Evolutionary conservation across 108 stramenopile species (phyloP), one percentile per base, ranked within the genome.

Genomic region (Bacterosira constricta): DNA sequence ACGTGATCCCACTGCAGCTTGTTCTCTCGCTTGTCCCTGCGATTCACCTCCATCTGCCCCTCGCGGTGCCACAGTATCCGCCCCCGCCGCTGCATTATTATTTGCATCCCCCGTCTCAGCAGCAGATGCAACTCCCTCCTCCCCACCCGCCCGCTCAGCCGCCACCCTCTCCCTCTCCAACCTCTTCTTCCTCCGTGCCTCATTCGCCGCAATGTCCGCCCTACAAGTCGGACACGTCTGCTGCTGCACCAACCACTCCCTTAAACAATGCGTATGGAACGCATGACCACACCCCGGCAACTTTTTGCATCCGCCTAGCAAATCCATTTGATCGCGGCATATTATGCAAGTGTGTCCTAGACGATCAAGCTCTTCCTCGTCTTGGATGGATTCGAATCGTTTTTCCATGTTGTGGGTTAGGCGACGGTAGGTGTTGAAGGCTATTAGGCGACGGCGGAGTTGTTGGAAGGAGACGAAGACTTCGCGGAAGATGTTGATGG

Each of bases 241-340:
- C 70, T 98, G 98, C 80, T 98, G 97, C 41, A 97, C 95, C 60
- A 99, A 80, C 98, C 98, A 99, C 55, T 96, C 90, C 26, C 97
- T 86, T n/a, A 97, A 77, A 79, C 97, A 98, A 35, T 86, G 62
- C 32, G 85, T 84, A 60, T 94, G 95, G 53, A 93, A 99, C 17
- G 96, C 81, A 77, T 99, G 98, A 11, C 90, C 91, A 61, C 98
- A 99, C 3, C 86, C 85, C 18, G 97, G 97, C 26, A 99, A 65
- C 67, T 89, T 88, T 51, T 97, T 97, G 59, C 88, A 84, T 9
- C 87, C 89, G 6, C 82, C 84, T 21, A 64, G 50, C 8, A 89
- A 76, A 37, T 93, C 97, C 98, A 99, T 99, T 53, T 77, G 79
- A 71, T 99, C 98, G 6, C 98, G 96, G 85, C 98, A 99, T 73